Evolutionary conservation across 177 flowering plant species (phyloP), one percentile per base, ranked within the genome.

Genomic region (Telopea speciosissima): DNA sequence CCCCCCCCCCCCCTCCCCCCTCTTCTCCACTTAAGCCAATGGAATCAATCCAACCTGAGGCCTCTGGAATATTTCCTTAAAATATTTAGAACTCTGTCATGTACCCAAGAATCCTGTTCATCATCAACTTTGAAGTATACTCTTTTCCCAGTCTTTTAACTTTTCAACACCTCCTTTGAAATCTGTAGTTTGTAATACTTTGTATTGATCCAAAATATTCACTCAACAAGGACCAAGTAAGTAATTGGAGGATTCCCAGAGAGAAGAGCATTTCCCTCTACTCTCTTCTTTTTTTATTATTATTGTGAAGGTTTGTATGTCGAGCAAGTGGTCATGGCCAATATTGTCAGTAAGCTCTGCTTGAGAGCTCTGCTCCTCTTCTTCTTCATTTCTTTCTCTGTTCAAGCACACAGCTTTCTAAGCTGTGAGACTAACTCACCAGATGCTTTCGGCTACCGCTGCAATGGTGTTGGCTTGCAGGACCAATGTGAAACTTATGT

Each of bases 401-500:
- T 77, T 25, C 66, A 75, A 67, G 81, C 73, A 44, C 76, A 80
- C 66, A 76, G 75, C 83, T 72, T 77, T 60, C 40, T 78, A 5
- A 81, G 82, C 81, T 87, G 87, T 54, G 77, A 84, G 3, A 66
- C 81, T 10, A 45, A 76, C 17, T 79, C 85, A 6, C 44, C 75
- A 1, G 79, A 78, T 24, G 85, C 85, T 62, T 79, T 72, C 13
- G 79, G 83, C 17, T 81, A 77, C 66, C 80, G 61, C 36, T 87
- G 89, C 76, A 72, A 71, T 64, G 64, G 23, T 24, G 58, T 66
- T 36, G 75, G 56, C 24, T 66, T 61, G 3, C 82, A 67, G 62
- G 60, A 74, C 44, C 79, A 74, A 17, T 91, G 97, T 61, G n/a
- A n/a, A 3, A 87, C 97, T 16, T 89, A 77, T 63, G 87, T 79